Conservation (phyloP, 495 filamentous ascomycete species). For the Hyaloscypha finlandica region DNA sequence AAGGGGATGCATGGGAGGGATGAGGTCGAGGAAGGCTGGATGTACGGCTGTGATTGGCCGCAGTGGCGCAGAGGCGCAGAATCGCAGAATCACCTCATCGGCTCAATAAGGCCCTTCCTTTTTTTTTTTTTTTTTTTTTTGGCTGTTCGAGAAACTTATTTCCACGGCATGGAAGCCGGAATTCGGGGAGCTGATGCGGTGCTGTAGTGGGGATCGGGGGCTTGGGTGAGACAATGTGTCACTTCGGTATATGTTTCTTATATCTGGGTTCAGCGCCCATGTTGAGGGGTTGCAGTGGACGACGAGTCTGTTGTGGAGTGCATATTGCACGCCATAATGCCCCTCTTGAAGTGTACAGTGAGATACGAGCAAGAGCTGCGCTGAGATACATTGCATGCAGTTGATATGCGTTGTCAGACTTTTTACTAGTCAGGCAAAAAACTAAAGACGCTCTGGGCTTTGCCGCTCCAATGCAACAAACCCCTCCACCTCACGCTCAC, state of each 20-base stretch:
- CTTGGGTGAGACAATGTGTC: neutral
- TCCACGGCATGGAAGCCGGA: neutral
- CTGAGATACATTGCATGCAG: neutral
- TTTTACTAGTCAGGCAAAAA: neutral
- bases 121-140: slow-evolving; percentile 13
- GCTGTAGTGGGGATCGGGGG: slow-evolving; percentile 1
- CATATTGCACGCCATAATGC: neutral
- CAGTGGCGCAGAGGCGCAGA: neutral
- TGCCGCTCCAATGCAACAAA: neutral
- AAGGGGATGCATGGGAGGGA: neutral
- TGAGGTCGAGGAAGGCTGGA: neutral
- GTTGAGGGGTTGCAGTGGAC: neutral
- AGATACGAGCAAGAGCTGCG: neutral
- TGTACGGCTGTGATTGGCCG: slow-evolving; percentile 1
- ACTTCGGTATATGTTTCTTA: slow-evolving; percentile 5
- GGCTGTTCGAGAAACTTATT: slow-evolving; percentile 1
- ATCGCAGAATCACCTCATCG: slow-evolving; percentile 15
- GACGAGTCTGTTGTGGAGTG: neutral
- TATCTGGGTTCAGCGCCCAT: neutral
- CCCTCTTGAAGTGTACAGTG: neutral
- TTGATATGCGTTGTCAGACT: neutral
- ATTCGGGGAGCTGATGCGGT: slow-evolving; percentile 15
- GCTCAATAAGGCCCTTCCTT: too few species aligned
- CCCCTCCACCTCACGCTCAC: too few species aligned
- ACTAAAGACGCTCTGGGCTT: neutral